These are phyloP conservation scores for Pythium biforme DNA, from an alignment of 352 stramenopile species.

Conservation along the genomic window DNA sequence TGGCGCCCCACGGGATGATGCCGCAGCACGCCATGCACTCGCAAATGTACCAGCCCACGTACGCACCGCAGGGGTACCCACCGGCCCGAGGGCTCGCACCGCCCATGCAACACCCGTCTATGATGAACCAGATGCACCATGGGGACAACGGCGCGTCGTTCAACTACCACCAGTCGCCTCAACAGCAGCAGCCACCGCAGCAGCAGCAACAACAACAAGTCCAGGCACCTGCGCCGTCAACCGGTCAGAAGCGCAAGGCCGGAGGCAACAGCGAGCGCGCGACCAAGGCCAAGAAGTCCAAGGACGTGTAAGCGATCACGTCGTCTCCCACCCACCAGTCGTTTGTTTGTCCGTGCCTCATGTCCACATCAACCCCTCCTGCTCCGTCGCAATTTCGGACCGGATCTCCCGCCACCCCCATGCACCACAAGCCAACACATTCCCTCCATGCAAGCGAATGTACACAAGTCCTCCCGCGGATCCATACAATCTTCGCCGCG, in stretches of 20 bases:
- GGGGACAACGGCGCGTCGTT: constrained; percentile 27
- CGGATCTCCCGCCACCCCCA: no score
- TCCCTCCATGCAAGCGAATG: no score
- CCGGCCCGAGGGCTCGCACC: constrained; percentile 38
- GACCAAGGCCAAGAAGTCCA: constrained; percentile 32
- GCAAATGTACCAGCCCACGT: constrained; percentile 25
- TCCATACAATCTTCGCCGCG: no score
- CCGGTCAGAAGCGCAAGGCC: constrained; percentile 25
- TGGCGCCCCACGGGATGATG: constrained; percentile 25
- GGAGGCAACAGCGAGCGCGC: background rate
- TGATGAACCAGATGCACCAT: constrained; percentile 47
- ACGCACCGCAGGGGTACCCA: constrained; percentile 17
- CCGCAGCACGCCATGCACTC: constrained; percentile 16
- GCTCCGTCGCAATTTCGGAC: background rate
- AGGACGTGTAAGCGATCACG: background rate
- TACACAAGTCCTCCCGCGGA: no score
- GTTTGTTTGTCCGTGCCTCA: background rate
- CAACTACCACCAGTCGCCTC: constrained; percentile 36
- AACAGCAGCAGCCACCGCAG: constrained; percentile 22
- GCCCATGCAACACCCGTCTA: constrained; percentile 50
- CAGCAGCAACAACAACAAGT: constrained; percentile 10
- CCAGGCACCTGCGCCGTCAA: background rate
- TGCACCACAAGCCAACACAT: no score
- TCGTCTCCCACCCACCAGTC: no score
- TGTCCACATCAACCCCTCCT: background rate